phyloP scores from a whole-genome alignment of 495 filamentous ascomycete genomes.

The Melanomma pulvis-pyrius region DNA sequence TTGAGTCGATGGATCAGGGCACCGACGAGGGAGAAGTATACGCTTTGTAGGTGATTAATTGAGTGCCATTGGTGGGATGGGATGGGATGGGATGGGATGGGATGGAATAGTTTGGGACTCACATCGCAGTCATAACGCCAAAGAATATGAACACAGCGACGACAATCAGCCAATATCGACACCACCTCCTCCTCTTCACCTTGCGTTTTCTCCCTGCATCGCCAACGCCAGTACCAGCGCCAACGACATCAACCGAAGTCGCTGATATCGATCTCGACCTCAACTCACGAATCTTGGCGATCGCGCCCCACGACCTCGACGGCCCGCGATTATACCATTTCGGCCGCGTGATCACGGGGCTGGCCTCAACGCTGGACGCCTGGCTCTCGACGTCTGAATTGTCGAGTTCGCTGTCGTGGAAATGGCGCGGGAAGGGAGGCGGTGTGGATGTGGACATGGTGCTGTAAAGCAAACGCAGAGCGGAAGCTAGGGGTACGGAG shows the following conservation, averaged over 20 bases:
- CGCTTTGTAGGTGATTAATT: no score
- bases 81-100: no score
- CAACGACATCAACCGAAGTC: no score
- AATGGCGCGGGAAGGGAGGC: background rate
- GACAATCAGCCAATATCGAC: conserved; percentile 1
- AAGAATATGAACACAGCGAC: conserved; percentile 9
- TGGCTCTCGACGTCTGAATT: conserved; percentile 15
- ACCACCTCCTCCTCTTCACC: conserved; percentile 11
- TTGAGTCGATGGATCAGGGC: conserved; percentile 16
- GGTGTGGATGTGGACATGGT: background rate
- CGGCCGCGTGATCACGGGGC: background rate
- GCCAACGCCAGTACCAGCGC: background rate
- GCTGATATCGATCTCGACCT: background rate
- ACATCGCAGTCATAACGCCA: conserved; percentile 23
- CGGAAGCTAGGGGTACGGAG: no score
- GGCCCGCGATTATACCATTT: conserved; percentile 1
- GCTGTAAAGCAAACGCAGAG: background rate
- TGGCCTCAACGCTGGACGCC: background rate
- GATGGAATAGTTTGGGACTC: no score
- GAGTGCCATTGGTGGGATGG: no score
- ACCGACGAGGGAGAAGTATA: conserved; percentile 24
- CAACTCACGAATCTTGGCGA: background rate
- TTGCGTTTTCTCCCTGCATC: conserved; percentile 1
- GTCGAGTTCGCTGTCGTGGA: conserved; percentile 4
- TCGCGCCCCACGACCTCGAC: background rate